Evolutionary conservation across 2,329 filamentous ascomycete species (phyloP).

Genomic region (Fusarium chaquense): DNA sequence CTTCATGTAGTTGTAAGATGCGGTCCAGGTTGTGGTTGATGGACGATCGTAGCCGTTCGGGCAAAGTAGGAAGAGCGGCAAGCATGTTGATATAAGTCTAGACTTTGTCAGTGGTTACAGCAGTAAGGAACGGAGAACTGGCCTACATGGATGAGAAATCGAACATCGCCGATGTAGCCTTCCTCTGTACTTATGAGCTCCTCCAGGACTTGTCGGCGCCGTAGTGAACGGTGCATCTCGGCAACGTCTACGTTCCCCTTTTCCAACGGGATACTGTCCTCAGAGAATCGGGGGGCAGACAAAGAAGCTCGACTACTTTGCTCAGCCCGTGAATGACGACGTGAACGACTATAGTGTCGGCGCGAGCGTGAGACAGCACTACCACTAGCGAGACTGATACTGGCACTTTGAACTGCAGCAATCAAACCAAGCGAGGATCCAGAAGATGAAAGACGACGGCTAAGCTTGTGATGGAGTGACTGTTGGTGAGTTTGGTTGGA

Average conservation of each 20-base stretch:
- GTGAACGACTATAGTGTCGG: constrained; percentile 63
- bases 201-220: constrained; percentile 83
- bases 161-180: constrained; percentile 87
- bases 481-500: constrained; percentile 6
- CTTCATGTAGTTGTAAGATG: constrained; percentile 86
- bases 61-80: constrained; percentile 74
- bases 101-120: constrained; percentile 33
- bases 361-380: constrained; percentile 75
- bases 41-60: constrained; percentile 73
- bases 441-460: constrained; percentile 72
- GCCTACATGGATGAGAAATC: constrained; percentile 85
- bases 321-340: constrained; percentile 69
- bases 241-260: constrained; percentile 70
- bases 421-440: constrained; percentile 83
- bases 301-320: constrained; percentile 72
- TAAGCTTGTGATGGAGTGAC: constrained; percentile 24
- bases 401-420: constrained; percentile 83
- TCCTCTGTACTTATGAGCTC: constrained; percentile 90
- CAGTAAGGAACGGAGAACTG: not conserved
- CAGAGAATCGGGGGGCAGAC: constrained; percentile 70
- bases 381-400: constrained; percentile 78
- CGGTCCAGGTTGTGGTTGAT: constrained; percentile 84
- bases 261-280: constrained; percentile 73
- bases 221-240: constrained; percentile 77
- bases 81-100: constrained; percentile 82